A percentile compares a stretch with the other conserved stretches of the same genome.
Conservation (phyloP, 345 rosid species). For the Euphorbia tirucalli region DNA sequence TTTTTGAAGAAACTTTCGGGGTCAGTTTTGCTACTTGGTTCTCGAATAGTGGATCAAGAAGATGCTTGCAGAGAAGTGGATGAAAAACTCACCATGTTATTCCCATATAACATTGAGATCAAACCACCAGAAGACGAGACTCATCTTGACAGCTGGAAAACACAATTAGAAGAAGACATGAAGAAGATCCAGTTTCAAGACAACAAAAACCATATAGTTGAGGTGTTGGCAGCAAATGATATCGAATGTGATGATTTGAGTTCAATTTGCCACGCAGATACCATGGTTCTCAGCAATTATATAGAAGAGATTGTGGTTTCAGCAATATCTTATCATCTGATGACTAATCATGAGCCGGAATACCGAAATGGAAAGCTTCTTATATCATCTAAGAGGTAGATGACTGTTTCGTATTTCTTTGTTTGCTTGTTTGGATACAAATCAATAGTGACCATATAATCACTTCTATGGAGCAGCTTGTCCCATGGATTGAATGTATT, state of each 20-base stretch:
- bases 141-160: constrained; percentile 70
- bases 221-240: constrained; percentile 91
- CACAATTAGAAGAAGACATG: constrained; percentile 81
- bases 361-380: constrained; percentile 94
- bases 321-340: constrained; percentile 81
- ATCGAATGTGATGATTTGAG: constrained; percentile 84
- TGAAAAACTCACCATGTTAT: constrained; percentile 49
- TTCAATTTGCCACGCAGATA: constrained; percentile 75
- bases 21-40: constrained; percentile 76
- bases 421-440: not conserved
- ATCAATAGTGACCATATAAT: constrained; percentile 1
- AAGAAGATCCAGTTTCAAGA: constrained; percentile 76
- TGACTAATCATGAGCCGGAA: constrained; percentile 69
- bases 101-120: constrained; percentile 76
- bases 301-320: constrained; percentile 84
- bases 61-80: constrained; percentile 55
- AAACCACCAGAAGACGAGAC: constrained; percentile 82
- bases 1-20: constrained; percentile 73
- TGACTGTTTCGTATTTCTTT: constrained; percentile 1
- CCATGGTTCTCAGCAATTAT: constrained; percentile 63
- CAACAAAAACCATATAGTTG: constrained; percentile 86
- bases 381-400: constrained; percentile 80
- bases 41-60: constrained; percentile 61
- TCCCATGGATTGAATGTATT: constrained; percentile 88
- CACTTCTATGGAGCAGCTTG: constrained; percentile 58